A percentile compares a stretch with the other conserved stretches of the same genome.
phyloP scores from a whole-genome alignment of 441 rosid species.

The Aleurites moluccanus region DNA sequence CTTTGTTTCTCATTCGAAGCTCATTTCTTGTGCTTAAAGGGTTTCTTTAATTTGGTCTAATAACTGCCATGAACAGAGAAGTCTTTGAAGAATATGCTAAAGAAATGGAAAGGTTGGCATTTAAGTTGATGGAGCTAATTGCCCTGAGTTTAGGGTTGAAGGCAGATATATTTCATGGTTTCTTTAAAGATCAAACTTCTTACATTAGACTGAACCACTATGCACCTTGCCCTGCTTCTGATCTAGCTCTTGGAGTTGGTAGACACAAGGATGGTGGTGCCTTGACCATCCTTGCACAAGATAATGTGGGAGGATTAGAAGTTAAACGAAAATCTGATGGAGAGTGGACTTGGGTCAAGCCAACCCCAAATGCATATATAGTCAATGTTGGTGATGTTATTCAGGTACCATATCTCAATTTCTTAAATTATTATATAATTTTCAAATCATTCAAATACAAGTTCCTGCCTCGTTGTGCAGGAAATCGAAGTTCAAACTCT shows the following conservation, averaged over 20 bases:
- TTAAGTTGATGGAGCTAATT: conserved; percentile 58
- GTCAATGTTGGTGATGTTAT: conserved; percentile 76
- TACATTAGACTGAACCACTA: conserved; percentile 68
- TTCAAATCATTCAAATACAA: too few species aligned
- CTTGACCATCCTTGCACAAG: conserved; percentile 74
- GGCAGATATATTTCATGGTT: conserved; percentile 46
- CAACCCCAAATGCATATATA: conserved; percentile 62
- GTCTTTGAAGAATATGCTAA: conserved; percentile 61
- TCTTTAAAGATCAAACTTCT: conserved; percentile 65
- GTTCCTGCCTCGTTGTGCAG: too few species aligned
- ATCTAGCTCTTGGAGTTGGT: conserved; percentile 71
- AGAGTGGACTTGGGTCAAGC: conserved; percentile 63
- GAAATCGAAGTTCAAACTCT: too few species aligned
- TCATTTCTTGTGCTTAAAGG: neutral
- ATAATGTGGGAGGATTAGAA: conserved; percentile 66
- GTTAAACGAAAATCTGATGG: conserved; percentile 56
- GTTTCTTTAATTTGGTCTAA: neutral
- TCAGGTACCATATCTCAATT: conserved; percentile 42
- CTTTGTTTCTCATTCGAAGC: too few species aligned
- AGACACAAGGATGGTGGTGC: conserved; percentile 78
- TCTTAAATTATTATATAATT: neutral
- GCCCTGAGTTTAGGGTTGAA: conserved; percentile 59
- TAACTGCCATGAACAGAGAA: conserved; percentile 39
- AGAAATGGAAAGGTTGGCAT: conserved; percentile 49
- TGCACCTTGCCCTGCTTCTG: conserved; percentile 77